Evolutionary conservation across 495 filamentous ascomycete species (phyloP).

Genomic region (Collariella sp.): DNA sequence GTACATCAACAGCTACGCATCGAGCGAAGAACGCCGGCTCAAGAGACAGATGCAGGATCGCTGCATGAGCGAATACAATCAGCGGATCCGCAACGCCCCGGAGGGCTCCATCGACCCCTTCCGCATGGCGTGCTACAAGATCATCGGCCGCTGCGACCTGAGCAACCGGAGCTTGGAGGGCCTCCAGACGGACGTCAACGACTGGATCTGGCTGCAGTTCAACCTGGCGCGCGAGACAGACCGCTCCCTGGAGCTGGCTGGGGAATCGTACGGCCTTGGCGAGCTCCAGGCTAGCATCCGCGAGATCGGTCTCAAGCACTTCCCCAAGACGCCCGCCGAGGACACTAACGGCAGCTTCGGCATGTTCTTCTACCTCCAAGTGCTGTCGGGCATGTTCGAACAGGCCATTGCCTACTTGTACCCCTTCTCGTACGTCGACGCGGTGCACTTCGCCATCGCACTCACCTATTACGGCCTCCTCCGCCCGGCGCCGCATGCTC

Average conservation of each 20-base stretch:
- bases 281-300: conserved; percentile 76
- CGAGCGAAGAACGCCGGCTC: conserved; percentile 62
- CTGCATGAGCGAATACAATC: conserved; percentile 82
- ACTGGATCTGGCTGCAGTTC: conserved; percentile 97
- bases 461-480: conserved; percentile 87
- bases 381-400: conserved; percentile 91
- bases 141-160: conserved; percentile 91
- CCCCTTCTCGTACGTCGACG: conserved; percentile 77
- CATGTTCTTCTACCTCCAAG: conserved; percentile 84
- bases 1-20: conserved; percentile 75
- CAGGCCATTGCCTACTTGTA: conserved; percentile 86
- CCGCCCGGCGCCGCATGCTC: conserved; percentile 74
- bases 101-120: conserved; percentile 89
- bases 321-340: conserved; percentile 56
- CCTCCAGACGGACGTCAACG: conserved; percentile 72
- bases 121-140: conserved; percentile 94
- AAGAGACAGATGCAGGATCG: conserved; percentile 69
- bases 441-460: conserved; percentile 88
- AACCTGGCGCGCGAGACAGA: conserved; percentile 82
- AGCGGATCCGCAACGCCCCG: conserved; percentile 69
- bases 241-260: conserved; percentile 70
- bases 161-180: conserved; percentile 68
- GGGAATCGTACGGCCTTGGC: conserved; percentile 78
- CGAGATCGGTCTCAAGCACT: conserved; percentile 84
- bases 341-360: conserved; percentile 70